Evolutionary conservation across 2,329 filamentous ascomycete species (phyloP).

Genomic region (Cryphonectria nitschkei): DNA sequence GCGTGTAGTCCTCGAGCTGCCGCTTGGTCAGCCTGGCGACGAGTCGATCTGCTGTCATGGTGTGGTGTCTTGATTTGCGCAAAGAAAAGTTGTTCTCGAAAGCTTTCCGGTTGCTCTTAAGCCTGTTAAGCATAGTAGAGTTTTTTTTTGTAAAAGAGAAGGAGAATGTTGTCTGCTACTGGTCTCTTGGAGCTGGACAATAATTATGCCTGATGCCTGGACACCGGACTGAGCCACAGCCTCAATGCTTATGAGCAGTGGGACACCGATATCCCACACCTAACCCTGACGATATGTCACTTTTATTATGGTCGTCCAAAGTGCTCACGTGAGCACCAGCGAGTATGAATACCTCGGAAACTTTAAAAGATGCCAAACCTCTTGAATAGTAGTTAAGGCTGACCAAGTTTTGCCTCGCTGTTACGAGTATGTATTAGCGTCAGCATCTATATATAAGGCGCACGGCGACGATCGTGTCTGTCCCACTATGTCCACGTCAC

Average conservation of each 20-base stretch:
- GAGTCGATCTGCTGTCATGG: conserved; percentile 10
- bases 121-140: not conserved
- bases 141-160: not conserved
- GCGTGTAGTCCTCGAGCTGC: conserved; percentile 30
- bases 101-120: not conserved
- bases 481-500: not conserved
- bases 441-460: no score
- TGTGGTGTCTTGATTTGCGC: not conserved
- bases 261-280: no score
- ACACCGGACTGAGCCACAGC: not conserved
- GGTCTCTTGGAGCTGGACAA: not conserved
- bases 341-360: not conserved
- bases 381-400: not conserved
- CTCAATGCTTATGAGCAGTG: not conserved
- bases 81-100: no score
- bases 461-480: no score
- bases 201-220: not conserved
- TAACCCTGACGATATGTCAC: no score
- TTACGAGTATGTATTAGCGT: no score
- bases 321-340: not conserved
- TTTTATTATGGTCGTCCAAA: not conserved
- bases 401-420: not conserved
- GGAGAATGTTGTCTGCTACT: not conserved
- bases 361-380: not conserved
- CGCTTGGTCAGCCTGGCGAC: conserved; percentile 16